Evolutionary conservation across 768 basidiomycete genomes (phyloP).

Genomic region (Suillus tomentosus): DNA sequence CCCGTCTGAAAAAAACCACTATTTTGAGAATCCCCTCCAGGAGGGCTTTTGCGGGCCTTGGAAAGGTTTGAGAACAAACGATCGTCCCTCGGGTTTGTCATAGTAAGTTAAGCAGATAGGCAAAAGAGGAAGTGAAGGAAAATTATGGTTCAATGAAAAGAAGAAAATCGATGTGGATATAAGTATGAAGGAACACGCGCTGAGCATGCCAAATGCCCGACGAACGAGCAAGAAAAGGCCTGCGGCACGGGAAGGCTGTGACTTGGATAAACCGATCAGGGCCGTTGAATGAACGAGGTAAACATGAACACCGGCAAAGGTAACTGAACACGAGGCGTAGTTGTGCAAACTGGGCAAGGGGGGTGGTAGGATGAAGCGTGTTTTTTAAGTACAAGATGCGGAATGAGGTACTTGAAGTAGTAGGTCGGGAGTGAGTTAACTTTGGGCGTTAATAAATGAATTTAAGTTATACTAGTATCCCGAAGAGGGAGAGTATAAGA

Average conservation of each 20-base stretch:
- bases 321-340: constrained; percentile 50
- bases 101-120: constrained; percentile 60
- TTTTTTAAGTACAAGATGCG: constrained; percentile 28
- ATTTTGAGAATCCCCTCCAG: constrained; percentile 61
- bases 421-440: constrained; percentile 20
- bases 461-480: constrained; percentile 21
- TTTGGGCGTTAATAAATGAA: constrained; percentile 27
- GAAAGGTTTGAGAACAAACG: constrained; percentile 66
- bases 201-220: constrained; percentile 46
- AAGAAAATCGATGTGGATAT: constrained; percentile 56
- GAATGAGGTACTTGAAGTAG: constrained; percentile 20
- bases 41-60: constrained; percentile 65
- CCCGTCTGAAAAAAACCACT: constrained; percentile 72
- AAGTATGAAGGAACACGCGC: constrained; percentile 45
- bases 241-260: constrained; percentile 42
- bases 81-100: constrained; percentile 74
- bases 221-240: constrained; percentile 29
- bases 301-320: constrained; percentile 48
- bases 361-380: constrained; percentile 32
- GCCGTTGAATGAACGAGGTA: constrained; percentile 45
- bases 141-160: constrained; percentile 46
- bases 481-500: constrained; percentile 12
- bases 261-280: constrained; percentile 42
- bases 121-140: constrained; percentile 51
- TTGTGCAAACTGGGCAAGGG: constrained; percentile 40